These are phyloP conservation scores for Lasiosphaeria ovina DNA, from an alignment of 495 filamentous ascomycete genomes.

Conservation along the genomic window DNA sequence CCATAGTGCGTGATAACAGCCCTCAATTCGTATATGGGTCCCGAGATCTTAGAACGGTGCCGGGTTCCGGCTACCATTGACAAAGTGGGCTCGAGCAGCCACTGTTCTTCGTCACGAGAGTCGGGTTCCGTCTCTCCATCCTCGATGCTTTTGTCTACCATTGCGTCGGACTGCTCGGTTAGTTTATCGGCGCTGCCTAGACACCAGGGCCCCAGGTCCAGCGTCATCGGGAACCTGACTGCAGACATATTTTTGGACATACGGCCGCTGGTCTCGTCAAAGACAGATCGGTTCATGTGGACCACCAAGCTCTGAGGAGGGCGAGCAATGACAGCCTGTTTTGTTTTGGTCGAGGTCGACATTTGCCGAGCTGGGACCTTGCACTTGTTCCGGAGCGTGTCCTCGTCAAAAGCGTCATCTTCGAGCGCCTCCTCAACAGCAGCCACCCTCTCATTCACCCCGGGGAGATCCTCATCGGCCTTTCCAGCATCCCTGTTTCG, in stretches of 20 bases:
- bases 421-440: conserved; percentile 68
- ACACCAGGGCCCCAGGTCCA: conserved; percentile 80
- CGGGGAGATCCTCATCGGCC: conserved; percentile 21
- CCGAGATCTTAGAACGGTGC: conserved; percentile 40
- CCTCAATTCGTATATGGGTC: conserved; percentile 73
- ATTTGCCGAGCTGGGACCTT: conserved; percentile 66
- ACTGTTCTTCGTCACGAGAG: conserved; percentile 53
- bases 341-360: conserved; percentile 75
- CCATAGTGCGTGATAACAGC: conserved; percentile 89
- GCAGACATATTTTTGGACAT: conserved; percentile 79
- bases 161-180: neutral
- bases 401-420: conserved; percentile 76
- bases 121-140: conserved; percentile 12
- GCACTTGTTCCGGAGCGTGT: conserved; percentile 68
- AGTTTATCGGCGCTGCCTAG: conserved; percentile 51
- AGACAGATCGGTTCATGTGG: conserved; percentile 89
- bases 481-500: conserved; percentile 19
- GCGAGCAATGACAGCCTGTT: conserved; percentile 81
- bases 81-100: conserved; percentile 60
- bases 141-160: neutral
- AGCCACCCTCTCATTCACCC: conserved; percentile 50
- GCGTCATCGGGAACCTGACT: conserved; percentile 67
- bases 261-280: conserved; percentile 74
- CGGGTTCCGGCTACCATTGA: conserved; percentile 63
- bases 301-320: conserved; percentile 75